Evolutionary conservation across 2,329 filamentous ascomycete species (phyloP).

Genomic region (Ophiocordyceps australis): DNA sequence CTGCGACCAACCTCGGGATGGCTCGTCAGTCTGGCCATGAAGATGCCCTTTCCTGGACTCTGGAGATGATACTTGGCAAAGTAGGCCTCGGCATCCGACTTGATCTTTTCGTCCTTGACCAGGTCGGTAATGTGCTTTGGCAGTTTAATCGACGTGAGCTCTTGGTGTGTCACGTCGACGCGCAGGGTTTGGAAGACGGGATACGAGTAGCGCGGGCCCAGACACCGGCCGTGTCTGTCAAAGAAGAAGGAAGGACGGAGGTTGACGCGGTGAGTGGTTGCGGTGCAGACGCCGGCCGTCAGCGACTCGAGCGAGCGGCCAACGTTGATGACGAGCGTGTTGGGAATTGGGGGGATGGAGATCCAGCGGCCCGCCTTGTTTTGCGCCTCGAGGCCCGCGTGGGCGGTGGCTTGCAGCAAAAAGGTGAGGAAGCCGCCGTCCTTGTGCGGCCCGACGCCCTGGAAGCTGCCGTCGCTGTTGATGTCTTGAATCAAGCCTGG

Average conservation of each 20-base stretch:
- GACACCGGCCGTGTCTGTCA: not conserved
- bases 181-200: not conserved
- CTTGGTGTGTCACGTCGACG: not conserved
- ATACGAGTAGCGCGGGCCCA: not conserved
- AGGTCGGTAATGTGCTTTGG: not conserved
- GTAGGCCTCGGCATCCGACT: not conserved
- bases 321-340: not conserved
- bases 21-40: not conserved
- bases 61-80: not conserved
- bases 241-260: not conserved
- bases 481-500: too few species aligned
- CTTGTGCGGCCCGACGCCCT: not conserved
- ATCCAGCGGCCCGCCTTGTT: not conserved
- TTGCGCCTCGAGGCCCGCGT: not conserved
- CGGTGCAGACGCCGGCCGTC: not conserved
- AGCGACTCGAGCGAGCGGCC: not conserved
- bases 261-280: not conserved
- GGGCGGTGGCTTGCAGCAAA: not conserved
- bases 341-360: not conserved
- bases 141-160: not conserved
- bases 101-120: not conserved
- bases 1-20: not conserved
- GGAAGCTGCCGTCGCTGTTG: not conserved
- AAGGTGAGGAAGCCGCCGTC: not conserved
- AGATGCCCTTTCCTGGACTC: not conserved